Evolutionary conservation across 257 asterid genomes (phyloP).

Genomic region (Ballota nigra): DNA sequence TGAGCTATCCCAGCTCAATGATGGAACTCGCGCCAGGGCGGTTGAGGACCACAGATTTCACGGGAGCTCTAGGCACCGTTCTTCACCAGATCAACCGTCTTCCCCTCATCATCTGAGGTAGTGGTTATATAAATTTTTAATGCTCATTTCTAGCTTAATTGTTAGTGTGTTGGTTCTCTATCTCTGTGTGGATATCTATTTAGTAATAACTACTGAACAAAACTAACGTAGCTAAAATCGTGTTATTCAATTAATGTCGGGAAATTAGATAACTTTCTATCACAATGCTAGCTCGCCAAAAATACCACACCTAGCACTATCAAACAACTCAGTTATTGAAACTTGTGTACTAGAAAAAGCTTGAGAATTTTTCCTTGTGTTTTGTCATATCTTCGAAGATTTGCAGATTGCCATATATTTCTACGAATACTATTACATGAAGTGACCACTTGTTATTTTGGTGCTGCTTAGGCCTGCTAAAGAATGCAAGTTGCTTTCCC

Average conservation of each 20-base stretch:
- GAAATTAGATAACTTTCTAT: background rate
- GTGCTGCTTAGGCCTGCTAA: background rate
- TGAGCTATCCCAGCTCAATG: slow-evolving; percentile 55
- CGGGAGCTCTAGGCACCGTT: slow-evolving; percentile 50
- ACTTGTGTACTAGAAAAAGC: background rate
- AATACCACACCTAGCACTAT: background rate
- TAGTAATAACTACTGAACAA: background rate
- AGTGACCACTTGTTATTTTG: background rate
- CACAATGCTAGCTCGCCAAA: background rate
- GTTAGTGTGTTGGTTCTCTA: background rate
- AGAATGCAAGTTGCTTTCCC: background rate
- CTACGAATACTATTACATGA: background rate
- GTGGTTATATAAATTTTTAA: slow-evolving; percentile 3
- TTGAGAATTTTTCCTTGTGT: background rate
- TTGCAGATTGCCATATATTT: too few relatives aligned
- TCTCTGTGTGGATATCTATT: background rate
- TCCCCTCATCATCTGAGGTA: slow-evolving; percentile 76
- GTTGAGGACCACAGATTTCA: slow-evolving; percentile 54
- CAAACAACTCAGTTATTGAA: background rate
- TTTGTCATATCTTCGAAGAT: too few relatives aligned
- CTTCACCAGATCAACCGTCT: slow-evolving; percentile 79
- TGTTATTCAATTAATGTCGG: background rate
- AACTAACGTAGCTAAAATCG: background rate
- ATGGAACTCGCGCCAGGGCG: slow-evolving; percentile 45
- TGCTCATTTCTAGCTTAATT: background rate